Evolutionary conservation across 768 basidiomycete genomes (phyloP).

Genomic region (Naematelia aurantialba): DNA sequence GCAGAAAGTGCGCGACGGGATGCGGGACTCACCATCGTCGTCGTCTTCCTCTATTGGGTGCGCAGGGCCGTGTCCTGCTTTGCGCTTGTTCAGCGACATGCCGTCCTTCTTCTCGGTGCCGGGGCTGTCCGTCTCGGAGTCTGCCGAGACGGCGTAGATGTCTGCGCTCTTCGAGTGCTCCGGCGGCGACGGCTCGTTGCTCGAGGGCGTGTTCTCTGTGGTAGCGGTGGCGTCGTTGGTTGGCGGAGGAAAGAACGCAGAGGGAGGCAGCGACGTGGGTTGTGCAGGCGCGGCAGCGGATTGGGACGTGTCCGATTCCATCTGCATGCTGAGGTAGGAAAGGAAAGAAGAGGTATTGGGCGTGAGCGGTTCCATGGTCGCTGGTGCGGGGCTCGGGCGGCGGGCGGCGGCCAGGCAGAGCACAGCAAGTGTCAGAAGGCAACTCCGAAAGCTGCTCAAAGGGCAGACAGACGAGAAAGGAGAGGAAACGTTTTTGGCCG

Average conservation of each 20-base stretch:
- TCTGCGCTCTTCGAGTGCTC: slow-evolving; percentile 12
- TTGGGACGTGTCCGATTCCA: not conserved
- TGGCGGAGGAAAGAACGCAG: slow-evolving; percentile 29
- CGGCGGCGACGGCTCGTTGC: slow-evolving; percentile 11
- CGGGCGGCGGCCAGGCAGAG: not conserved
- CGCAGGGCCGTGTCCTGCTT: slow-evolving; percentile 19
- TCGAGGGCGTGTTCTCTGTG: slow-evolving; percentile 33
- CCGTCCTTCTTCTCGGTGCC: slow-evolving; percentile 7
- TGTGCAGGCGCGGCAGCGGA: not conserved
- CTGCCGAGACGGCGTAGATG: slow-evolving; percentile 8
- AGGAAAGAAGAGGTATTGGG: slow-evolving; percentile 43
- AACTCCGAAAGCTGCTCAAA: not conserved
- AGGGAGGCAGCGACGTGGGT: slow-evolving; percentile 30
- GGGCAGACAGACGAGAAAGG: no score
- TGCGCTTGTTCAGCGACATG: slow-evolving; percentile 25
- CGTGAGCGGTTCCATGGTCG: slow-evolving; percentile 21
- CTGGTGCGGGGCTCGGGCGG: no score
- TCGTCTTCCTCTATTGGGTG: slow-evolving; percentile 29
- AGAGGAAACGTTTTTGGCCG: not conserved
- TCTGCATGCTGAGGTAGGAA: slow-evolving; percentile 18
- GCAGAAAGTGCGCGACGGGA: not conserved
- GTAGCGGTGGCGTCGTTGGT: no score
- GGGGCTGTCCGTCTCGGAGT: slow-evolving; percentile 17
- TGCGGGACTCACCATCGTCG: slow-evolving; percentile 12
- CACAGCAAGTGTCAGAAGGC: not conserved